Evolutionary conservation across 2,329 filamentous ascomycete species (phyloP), one percentile per base, ranked within the genome.

Genomic region (Alternaria postmessia): DNA sequence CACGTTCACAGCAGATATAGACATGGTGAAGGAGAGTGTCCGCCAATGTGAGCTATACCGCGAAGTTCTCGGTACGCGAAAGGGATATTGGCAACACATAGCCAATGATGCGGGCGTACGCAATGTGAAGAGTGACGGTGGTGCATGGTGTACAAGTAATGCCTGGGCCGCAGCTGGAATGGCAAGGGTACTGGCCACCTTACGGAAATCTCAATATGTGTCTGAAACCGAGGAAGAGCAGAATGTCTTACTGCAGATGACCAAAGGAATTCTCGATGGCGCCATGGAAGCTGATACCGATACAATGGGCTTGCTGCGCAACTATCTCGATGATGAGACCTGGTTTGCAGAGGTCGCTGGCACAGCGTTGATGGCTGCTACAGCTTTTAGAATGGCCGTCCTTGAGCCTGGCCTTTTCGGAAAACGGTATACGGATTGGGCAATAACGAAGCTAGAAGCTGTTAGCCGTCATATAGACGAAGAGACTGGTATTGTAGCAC

Each of bases 311-410:
- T 73, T 84, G 6, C 64, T 85, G 44, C 73, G 80, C 22, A 85
- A 85, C 62, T 84, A 84, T 59, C 72, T 85, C 24, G 77, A 81
- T 51, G 77, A 83, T 42, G 68, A 69, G 14, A 71, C 56, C 7
- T 83, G 81, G 79, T 83, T 80, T 66, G 81, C 79, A 2, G 83
- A 86, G 67, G 79, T 81, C 5, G 79, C 82, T 11, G 83, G 83
- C 12, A 86, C 82, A 5, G 75, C 81, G 4, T 64, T 85, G 22
- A 64, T 85, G 20, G 73, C 81, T 22, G 79, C 82, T 18, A 78
- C 79, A 1, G 76, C 75, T 12, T 84, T 84, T 64, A 78, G 83
- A 4, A 77, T 84, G 74, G 79, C 80, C n/a, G 68, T 78, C 3
- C 59, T 83, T 18, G 73, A 75, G n/a, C 78, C 81, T 2, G 61